phyloP scores from a whole-genome alignment of 306 rosid species.

The Fragaria nilgerrensis region DNA sequence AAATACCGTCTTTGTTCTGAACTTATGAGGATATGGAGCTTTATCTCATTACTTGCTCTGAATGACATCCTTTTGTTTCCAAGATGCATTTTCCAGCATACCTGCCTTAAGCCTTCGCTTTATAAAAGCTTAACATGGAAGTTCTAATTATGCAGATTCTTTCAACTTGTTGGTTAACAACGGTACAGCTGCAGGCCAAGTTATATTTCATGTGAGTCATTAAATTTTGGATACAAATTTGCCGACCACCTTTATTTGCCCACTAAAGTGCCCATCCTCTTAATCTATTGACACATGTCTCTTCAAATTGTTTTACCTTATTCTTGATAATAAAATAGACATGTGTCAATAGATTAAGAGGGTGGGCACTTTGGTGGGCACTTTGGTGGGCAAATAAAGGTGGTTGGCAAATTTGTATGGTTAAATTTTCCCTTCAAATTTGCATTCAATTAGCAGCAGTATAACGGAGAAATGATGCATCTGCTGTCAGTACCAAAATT shows the following conservation, averaged over 20 bases:
- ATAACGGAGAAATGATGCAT: not conserved
- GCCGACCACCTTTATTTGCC: too few species aligned
- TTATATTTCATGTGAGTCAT: constrained; percentile 83
- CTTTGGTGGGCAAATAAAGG: too few species aligned
- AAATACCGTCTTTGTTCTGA: not conserved
- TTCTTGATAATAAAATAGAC: too few species aligned
- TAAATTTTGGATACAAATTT: too few species aligned
- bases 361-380: too few species aligned
- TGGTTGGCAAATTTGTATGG: too few species aligned
- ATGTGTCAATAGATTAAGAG: too few species aligned
- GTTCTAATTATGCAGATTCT: constrained; percentile 61
- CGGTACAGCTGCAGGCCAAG: constrained; percentile 94
- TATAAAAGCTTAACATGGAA: not conserved
- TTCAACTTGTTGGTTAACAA: constrained; percentile 89
- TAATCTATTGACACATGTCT: too few species aligned
- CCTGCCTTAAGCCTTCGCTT: not conserved
- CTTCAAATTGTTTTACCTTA: too few species aligned
- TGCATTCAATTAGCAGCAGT: not conserved
- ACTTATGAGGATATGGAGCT: not conserved
- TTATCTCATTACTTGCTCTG: not conserved
- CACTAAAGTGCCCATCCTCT: too few species aligned
- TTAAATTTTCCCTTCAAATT: not conserved
- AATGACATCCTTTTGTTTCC: not conserved
- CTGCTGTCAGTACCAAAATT: not conserved
- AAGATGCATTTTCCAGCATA: not conserved